Percentiles rank a stretch among this genome's conserved stretches.
Evolutionary conservation across 495 filamentous ascomycete species (phyloP).

Genomic region (Neurospora sp.): DNA sequence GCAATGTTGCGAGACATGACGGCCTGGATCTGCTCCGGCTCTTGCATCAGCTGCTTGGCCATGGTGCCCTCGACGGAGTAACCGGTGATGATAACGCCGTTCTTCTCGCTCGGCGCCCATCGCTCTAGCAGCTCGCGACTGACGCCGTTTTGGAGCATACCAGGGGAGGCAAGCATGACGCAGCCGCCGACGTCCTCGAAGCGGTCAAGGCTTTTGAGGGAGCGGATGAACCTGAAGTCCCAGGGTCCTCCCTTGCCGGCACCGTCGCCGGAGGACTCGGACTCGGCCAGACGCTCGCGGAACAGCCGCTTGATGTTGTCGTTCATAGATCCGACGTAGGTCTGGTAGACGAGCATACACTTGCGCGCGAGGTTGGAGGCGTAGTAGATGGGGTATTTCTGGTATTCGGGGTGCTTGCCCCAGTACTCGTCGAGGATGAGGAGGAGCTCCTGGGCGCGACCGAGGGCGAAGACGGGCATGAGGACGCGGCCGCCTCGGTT

Average conservation of each 20-base stretch:
- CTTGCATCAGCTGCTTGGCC: constrained; percentile 88
- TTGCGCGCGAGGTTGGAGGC: constrained; percentile 86
- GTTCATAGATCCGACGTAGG: constrained; percentile 95
- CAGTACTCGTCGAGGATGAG: constrained; percentile 97
- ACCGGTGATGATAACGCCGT: constrained; percentile 93
- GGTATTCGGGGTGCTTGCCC: constrained; percentile 73
- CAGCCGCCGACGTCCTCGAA: constrained; percentile 95
- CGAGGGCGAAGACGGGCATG: constrained; percentile 92
- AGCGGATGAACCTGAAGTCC: constrained; percentile 89
- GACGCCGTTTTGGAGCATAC: constrained; percentile 95
- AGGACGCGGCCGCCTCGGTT: constrained; percentile 85
- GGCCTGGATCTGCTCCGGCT: constrained; percentile 85
- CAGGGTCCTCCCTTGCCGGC: constrained; percentile 78
- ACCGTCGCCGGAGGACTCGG: constrained; percentile 59
- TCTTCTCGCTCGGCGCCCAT: constrained; percentile 91
- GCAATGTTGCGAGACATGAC: constrained; percentile 66
- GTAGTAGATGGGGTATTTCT: constrained; percentile 91
- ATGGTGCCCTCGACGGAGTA: constrained; percentile 98
- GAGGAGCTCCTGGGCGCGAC: constrained; percentile 84
- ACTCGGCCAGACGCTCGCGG: constrained; percentile 75
- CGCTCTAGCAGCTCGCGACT: constrained; percentile 84
- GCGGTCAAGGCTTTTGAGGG: constrained; percentile 80
- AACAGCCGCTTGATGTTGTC: constrained; percentile 93
- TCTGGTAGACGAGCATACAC: constrained; percentile 98
- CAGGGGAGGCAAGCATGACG: constrained; percentile 93